These are phyloP conservation scores for Podochytrium sp. DNA, from an alignment of 192 early-diverging fungal genomes.

Conservation along the genomic window DNA sequence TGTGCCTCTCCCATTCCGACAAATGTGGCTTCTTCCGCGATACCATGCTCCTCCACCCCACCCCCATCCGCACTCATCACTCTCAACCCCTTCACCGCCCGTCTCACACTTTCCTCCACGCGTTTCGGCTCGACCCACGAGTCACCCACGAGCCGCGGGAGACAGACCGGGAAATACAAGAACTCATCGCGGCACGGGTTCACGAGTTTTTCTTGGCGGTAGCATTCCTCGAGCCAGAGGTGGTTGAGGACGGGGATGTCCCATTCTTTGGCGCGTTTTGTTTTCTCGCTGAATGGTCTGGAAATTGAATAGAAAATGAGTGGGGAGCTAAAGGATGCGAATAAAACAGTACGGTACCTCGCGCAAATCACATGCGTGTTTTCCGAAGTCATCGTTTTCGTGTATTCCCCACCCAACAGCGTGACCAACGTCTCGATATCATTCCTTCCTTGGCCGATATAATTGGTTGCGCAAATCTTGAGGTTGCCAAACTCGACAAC, in stretches of 20 bases:
- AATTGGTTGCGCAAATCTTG: constrained; percentile 71
- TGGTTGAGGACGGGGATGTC: constrained; percentile 79
- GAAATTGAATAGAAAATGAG: not conserved
- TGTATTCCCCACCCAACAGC: constrained; percentile 67
- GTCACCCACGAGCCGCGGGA: constrained; percentile 21
- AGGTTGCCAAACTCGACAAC: constrained; percentile 53
- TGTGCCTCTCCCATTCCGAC: not conserved
- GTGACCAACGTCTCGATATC: constrained; percentile 68
- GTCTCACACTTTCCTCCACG: not conserved
- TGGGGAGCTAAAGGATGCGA: not conserved
- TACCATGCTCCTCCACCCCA: not conserved
- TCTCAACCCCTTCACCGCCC: not conserved
- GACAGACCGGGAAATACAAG: constrained; percentile 3
- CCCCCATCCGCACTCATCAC: not conserved
- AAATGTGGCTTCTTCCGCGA: not conserved
- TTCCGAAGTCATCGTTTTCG: constrained; percentile 59
- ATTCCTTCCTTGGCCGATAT: constrained; percentile 64
- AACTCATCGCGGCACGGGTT: constrained; percentile 44
- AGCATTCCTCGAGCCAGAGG: constrained; percentile 84
- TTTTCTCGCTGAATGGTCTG: constrained; percentile 71
- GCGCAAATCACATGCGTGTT: constrained; percentile 82
- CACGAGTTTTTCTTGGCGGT: constrained; percentile 58
- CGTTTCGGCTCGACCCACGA: not conserved
- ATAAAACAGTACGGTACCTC: constrained; percentile 32
- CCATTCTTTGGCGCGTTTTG: constrained; percentile 63